A percentile compares a stretch with the other conserved stretches of the same genome.
These are phyloP conservation scores for Chalciporus sp. DNA, from an alignment of 1,284 basidiomycete species.

Conservation along the genomic window DNA sequence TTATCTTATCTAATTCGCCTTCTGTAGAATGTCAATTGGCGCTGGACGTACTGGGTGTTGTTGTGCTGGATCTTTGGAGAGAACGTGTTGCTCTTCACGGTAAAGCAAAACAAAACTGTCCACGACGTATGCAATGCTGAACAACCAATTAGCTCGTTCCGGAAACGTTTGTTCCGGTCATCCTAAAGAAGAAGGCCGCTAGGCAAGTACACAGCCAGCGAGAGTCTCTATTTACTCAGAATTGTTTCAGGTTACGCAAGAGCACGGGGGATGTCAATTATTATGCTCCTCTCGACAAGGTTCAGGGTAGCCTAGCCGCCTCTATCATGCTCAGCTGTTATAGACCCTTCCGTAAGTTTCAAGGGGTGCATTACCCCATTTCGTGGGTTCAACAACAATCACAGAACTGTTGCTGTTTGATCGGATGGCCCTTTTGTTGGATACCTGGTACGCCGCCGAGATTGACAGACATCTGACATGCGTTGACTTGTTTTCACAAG, in stretches of 20 bases:
- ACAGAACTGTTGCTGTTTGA: constrained; percentile 71
- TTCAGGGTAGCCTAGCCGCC: constrained; percentile 39
- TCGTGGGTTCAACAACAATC: not conserved
- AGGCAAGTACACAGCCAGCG: constrained; percentile 12
- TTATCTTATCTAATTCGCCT: not conserved
- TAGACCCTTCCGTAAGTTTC: constrained; percentile 70
- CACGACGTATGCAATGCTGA: not conserved
- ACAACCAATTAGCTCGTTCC: constrained; percentile 52
- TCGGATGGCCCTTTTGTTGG: constrained; percentile 75
- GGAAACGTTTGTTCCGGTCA: constrained; percentile 73
- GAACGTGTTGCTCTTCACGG: constrained; percentile 47
- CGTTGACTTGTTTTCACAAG: constrained; percentile 21
- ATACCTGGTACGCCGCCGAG: constrained; percentile 46
- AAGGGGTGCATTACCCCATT: not conserved
- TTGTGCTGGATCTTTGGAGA: constrained; percentile 63
- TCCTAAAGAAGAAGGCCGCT: constrained; percentile 60
- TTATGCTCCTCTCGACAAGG: constrained; percentile 37
- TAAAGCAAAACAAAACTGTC: constrained; percentile 34
- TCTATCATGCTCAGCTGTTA: constrained; percentile 59
- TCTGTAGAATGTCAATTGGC: constrained; percentile 61
- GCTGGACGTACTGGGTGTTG: constrained; percentile 77
- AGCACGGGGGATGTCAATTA: constrained; percentile 44
- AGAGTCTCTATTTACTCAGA: not conserved
- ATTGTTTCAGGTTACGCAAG: constrained; percentile 38
- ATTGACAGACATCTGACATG: not conserved